Evolutionary conservation across 2,329 filamentous ascomycete species (phyloP).

Genomic region (Apiospora saccharicola): DNA sequence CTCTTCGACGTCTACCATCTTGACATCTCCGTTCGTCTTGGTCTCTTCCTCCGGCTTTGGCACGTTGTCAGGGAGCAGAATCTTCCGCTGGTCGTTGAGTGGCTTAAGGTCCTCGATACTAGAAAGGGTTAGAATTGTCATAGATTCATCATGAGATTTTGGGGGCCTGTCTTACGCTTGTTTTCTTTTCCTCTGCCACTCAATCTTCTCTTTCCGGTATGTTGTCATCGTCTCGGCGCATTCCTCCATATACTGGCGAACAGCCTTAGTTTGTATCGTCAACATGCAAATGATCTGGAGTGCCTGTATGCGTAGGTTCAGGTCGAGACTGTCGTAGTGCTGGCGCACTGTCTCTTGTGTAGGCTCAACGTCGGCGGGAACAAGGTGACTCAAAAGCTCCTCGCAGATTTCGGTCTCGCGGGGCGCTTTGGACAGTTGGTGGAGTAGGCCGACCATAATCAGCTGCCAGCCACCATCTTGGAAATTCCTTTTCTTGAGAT

Average conservation of each 20-base stretch:
- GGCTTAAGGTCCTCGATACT: conserved; percentile 75
- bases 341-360: conserved; percentile 75
- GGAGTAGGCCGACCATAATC: conserved; percentile 84
- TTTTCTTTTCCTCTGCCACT: conserved; percentile 82
- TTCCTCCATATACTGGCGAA: conserved; percentile 89
- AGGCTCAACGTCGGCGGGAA: conserved; percentile 78
- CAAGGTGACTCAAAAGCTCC: conserved; percentile 80
- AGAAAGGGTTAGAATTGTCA: conserved; percentile 6
- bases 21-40: conserved; percentile 63
- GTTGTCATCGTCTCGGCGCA: conserved; percentile 94
- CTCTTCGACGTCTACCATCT: conserved; percentile 71
- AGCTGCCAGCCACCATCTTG: conserved; percentile 89
- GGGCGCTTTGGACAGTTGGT: conserved; percentile 82
- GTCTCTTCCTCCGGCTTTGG: conserved; percentile 56
- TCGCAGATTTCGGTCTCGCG: conserved; percentile 77
- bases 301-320: conserved; percentile 82
- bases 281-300: conserved; percentile 88
- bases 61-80: conserved; percentile 75
- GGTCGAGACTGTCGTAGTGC: conserved; percentile 78
- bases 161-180: conserved; percentile 59
- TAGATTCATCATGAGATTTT: conserved; percentile 39
- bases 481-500: conserved; percentile 84
- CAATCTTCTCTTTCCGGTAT: conserved; percentile 94
- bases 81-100: conserved; percentile 77
- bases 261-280: conserved; percentile 83